Conservation (phyloP, 169 alveolate genomes). For the Plasmodium knowlesi region DNA sequence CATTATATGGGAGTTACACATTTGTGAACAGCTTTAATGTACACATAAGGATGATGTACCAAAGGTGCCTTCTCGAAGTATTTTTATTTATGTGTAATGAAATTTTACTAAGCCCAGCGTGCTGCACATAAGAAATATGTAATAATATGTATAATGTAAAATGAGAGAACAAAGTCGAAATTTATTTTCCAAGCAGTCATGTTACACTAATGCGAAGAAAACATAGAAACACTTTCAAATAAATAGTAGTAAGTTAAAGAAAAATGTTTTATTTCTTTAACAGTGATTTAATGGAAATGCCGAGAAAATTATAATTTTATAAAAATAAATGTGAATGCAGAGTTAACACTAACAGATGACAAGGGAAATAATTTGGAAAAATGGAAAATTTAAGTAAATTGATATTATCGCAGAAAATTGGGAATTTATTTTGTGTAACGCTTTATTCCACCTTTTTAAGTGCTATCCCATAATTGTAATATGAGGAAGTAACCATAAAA, state of each 20-base stretch:
- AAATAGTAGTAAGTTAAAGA: not conserved
- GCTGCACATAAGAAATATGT: not conserved
- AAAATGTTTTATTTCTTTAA: not conserved
- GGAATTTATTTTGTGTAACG: not conserved
- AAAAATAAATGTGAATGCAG: not conserved
- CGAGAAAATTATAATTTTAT: not conserved
- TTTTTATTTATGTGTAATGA: not conserved
- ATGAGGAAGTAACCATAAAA: not conserved
- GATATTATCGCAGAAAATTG: not conserved
- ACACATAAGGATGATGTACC: not conserved
- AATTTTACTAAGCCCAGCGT: not conserved
- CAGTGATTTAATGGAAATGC: not conserved
- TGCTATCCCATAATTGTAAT: not conserved
- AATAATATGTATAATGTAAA: not conserved
- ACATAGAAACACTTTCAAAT: not conserved
- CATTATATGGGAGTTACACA: not conserved
- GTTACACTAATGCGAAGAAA: not conserved
- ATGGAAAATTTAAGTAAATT: not conserved
- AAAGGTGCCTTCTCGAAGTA: not conserved
- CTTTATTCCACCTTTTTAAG: not conserved
- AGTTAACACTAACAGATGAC: not conserved
- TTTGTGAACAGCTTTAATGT: not conserved
- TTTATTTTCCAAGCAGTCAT: not conserved
- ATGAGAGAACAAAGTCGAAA: not conserved
- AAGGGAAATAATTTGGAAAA: not conserved